Percentiles rank a stretch among this genome's conserved stretches.
Evolutionary conservation across 1,284 basidiomycete genomes (phyloP).

Genomic region (Trichosporon asahii): DNA sequence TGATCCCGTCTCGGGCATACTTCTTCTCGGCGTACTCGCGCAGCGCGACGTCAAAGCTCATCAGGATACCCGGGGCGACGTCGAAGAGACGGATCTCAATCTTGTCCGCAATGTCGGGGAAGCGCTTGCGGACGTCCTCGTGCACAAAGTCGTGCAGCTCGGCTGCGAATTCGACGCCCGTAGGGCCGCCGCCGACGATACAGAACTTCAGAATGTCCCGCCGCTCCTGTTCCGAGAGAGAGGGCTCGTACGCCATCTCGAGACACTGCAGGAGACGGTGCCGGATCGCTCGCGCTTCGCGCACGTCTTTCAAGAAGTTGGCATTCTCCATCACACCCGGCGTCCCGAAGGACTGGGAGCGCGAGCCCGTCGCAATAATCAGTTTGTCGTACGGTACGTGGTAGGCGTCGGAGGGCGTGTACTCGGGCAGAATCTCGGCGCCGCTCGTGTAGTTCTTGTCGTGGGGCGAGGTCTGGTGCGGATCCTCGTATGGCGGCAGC

Average conservation of each 20-base stretch:
- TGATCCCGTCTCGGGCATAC: slow-evolving; percentile 73
- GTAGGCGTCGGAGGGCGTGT: slow-evolving; percentile 48
- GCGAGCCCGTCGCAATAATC: slow-evolving; percentile 77
- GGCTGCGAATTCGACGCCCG: slow-evolving; percentile 77
- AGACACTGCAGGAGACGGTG: slow-evolving; percentile 72
- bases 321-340: slow-evolving; percentile 67
- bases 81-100: slow-evolving; percentile 74
- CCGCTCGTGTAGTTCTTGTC: slow-evolving; percentile 12
- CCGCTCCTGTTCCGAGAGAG: slow-evolving; percentile 63
- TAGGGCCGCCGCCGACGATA: slow-evolving; percentile 63
- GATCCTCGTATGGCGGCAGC: slow-evolving; percentile 27
- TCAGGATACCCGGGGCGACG: slow-evolving; percentile 74
- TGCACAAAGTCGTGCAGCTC: slow-evolving; percentile 68
- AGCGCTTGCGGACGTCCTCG: slow-evolving; percentile 53
- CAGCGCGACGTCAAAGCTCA: slow-evolving; percentile 65
- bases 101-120: slow-evolving; percentile 62
- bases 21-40: slow-evolving; percentile 66
- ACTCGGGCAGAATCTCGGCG: slow-evolving; percentile 49
- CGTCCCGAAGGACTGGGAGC: slow-evolving; percentile 68
- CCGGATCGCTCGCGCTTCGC: slow-evolving; percentile 75
- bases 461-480: slow-evolving; percentile 10
- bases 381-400: slow-evolving; percentile 71
- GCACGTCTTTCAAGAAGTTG: slow-evolving; percentile 76
- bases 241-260: slow-evolving; percentile 73
- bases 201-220: slow-evolving; percentile 70